Base-by-base conservation (phyloP, 805 yeast species). In the Metschnikowia peoriensis region DNA sequence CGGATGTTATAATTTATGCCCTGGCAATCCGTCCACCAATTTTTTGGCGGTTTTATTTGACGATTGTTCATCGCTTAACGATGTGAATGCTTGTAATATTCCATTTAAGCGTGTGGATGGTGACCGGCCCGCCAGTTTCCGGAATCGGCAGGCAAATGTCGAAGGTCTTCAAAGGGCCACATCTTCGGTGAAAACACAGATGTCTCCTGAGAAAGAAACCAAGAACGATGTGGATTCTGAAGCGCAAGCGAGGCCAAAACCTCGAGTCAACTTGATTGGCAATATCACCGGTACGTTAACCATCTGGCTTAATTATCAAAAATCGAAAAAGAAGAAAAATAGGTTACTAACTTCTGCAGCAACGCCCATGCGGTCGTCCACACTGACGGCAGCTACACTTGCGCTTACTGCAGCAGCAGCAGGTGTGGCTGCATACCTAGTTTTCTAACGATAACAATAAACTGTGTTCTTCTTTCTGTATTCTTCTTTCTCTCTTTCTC, bases 41-140 rank as follows among this genome's bases (percentile, higher is more conserved):
- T 77, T 78, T 55, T 64, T 80, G 50, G 69, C 75, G 11, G 79
- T 75, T 8, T 61, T 79, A 49, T 68, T 71, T 52, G 67, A 71
- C 46, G 83, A 79, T 55, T 80, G 83, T 64, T 68, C 72, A 32
- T 58, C 72, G 28, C 64, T 79, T 57, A 75, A 72, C 52, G 82
- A 78, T 51, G 75, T 78, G 28, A 79, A 80, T 60, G 81, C 82
- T 1, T 78, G 83, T 58, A 69, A 71, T 47, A 65, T 79, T 14
- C 82, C 83, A 4, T 77, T 78, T 63, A 77, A 74, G 61, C 77
- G 78, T 52, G 69, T 65, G 28, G 78, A 76, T 56, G 70, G 59
- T 16, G 56, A 53, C 35, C 49, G 53, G 41, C 58, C 53, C 17
- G 48, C 58, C 17, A 49, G 51, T 8, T 54, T 53, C 41, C 46